A percentile compares a stretch with the other conserved stretches of the same genome.
Evolutionary conservation across 768 basidiomycete genomes (phyloP).

Genomic region (Boletus subparvulus): DNA sequence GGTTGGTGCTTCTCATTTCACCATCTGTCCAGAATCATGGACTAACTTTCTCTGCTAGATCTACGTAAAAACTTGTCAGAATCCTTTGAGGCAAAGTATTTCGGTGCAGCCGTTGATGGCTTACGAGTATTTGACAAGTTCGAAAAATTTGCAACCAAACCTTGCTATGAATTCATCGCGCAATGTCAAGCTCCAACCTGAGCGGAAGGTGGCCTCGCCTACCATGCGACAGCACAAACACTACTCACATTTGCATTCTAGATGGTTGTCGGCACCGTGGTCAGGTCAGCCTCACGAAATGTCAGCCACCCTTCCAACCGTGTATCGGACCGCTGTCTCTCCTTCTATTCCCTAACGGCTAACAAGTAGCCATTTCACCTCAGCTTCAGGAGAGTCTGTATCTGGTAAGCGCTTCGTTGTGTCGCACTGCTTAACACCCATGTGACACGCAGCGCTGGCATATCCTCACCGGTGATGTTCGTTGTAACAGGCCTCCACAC

Average conservation of each 20-base stretch:
- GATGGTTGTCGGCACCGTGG: background rate
- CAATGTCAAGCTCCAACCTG: too few relatives aligned
- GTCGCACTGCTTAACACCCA: conserved; percentile 7
- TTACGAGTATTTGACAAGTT: conserved; percentile 16
- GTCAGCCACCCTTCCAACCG: conserved; percentile 16
- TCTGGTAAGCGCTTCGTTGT: conserved; percentile 10
- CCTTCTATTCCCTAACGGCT: background rate
- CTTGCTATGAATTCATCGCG: too few relatives aligned
- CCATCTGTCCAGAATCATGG: too few relatives aligned
- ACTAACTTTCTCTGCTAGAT: background rate
- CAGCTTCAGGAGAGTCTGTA: background rate
- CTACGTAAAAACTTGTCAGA: background rate
- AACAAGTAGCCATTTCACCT: background rate
- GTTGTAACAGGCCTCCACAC: conserved; percentile 23
- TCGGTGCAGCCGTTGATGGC: conserved; percentile 9
- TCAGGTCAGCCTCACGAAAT: conserved; percentile 15
- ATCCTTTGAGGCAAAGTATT: conserved; percentile 1
- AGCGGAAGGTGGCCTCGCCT: background rate
- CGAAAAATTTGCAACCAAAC: too few relatives aligned
- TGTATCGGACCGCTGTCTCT: background rate
- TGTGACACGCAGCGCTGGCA: conserved; percentile 15
- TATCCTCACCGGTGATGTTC: conserved; percentile 18
- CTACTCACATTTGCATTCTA: too few relatives aligned
- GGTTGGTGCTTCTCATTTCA: background rate
- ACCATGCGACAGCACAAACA: too few relatives aligned